These are phyloP conservation scores for Quillaja saponaria DNA, from an alignment of 306 rosid genomes.

Conservation along the genomic window DNA sequence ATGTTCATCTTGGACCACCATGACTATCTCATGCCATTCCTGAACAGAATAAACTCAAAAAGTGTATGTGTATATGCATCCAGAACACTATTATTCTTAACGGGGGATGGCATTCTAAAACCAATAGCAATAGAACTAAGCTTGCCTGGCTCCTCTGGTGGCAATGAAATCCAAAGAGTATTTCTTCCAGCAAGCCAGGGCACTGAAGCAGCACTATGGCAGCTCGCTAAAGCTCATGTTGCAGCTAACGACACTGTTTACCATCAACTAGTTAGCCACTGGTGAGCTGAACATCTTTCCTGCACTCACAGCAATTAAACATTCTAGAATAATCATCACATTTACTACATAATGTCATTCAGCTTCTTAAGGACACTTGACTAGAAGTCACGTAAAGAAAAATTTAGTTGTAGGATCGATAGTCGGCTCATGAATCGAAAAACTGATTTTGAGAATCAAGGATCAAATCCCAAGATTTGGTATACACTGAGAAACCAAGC, in stretches of 20 bases:
- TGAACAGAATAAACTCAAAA: conserved; percentile 52
- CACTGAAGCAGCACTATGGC: conserved; percentile 71
- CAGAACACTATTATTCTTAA: conserved; percentile 62
- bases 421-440: too few relatives aligned
- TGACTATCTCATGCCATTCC: conserved; percentile 65
- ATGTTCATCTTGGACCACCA: conserved; percentile 70
- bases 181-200: conserved; percentile 57
- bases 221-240: conserved; percentile 73
- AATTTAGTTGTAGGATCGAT: too few relatives aligned
- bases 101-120: conserved; percentile 58
- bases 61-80: conserved; percentile 62
- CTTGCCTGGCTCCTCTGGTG: conserved; percentile 37
- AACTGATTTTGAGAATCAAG: too few relatives aligned
- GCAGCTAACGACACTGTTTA: conserved; percentile 61
- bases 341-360: background rate
- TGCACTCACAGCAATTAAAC: conserved; percentile 10
- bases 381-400: too few relatives aligned
- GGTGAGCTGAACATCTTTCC: conserved; percentile 48
- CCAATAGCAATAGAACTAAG: conserved; percentile 74
- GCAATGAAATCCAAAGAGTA: conserved; percentile 35
- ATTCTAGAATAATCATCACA: background rate
- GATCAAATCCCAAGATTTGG: too few relatives aligned
- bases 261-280: conserved; percentile 73
- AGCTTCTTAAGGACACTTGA: too few relatives aligned
- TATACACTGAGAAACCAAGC: too few relatives aligned